Conservation (phyloP, 306 rosid genomes). For the Citrullus mucosospermus region DNA sequence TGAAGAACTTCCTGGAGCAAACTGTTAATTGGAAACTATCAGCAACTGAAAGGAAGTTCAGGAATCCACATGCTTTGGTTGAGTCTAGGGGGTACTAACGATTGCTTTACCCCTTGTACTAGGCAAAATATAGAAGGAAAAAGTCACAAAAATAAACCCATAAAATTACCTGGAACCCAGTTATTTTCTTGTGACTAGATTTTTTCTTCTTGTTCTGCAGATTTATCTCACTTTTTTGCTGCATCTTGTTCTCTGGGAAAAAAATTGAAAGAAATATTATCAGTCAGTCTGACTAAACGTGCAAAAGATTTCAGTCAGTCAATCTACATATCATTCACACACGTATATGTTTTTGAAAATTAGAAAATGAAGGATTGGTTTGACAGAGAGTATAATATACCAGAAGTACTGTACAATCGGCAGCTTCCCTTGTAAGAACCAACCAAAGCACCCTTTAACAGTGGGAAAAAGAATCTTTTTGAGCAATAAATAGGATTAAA, state of each 20-base stretch:
- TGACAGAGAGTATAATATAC: constrained; percentile 29
- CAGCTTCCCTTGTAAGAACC: constrained; percentile 98
- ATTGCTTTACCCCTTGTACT: background rate
- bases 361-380: background rate
- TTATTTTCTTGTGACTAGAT: constrained; percentile 81
- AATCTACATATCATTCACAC: background rate
- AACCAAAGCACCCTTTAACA: constrained; percentile 80
- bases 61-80: background rate
- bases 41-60: constrained; percentile 15
- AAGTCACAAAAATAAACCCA: background rate
- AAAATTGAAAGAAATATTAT: background rate
- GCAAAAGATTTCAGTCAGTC: background rate
- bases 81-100: background rate
- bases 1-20: constrained; percentile 92
- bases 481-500: constrained; percentile 16
- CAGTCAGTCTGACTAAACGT: background rate
- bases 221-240: constrained; percentile 64
- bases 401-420: constrained; percentile 66
- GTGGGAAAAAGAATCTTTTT: background rate
- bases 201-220: constrained; percentile 95
- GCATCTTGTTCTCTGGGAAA: constrained; percentile 73
- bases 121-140: background rate
- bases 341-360: background rate
- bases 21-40: constrained; percentile 48
- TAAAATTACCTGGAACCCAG: constrained; percentile 87